Evolutionary conservation across 495 filamentous ascomycete genomes (phyloP), one percentile per base, ranked within the genome.

Genomic region (Aspergillus egyptiacus): DNA sequence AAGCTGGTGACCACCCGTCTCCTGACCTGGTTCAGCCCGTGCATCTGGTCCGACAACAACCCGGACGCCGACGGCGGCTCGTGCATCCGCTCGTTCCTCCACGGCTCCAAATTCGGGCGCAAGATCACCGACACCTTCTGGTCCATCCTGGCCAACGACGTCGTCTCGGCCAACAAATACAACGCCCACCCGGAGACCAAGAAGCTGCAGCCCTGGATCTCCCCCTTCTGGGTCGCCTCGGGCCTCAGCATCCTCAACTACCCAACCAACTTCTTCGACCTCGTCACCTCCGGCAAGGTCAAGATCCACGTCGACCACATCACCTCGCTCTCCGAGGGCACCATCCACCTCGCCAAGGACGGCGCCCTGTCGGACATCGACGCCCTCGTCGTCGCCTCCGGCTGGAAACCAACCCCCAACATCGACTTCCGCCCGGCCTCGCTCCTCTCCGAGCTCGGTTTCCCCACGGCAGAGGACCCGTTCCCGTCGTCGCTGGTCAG

Each of bases 161-260:
- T 86, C 5, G 55, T 83, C 15, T 61, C 70, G 11, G 63, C 80
- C 1, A 85, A 82, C 54, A 70, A 72, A 6, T 83, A 77, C 55
- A 70, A 80, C 51, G 62, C 73, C 1, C 79, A 87, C 50, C 79
- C 80, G 0, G 80, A 87, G 51, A 80, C 72, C 0, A 63, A 65
- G 11, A 85, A 85, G 62, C 69, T 88, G 15, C 74, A 80, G 55
- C 84, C 85, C 0, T 84, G 82, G 82, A 64, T 74, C 15, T 56
- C 70, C 1, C 61, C 80, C 5, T 85, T 90, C 64, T 89, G 81
- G 71, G 71, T 72, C 3, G 85, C 75, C 2, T 73, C 69, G 2
- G 73, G 73, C 7, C 72, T 86, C 38, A 77, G 74, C 33, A 86
- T 89, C 55, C 70, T 87, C 38, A 89, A 89, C 64, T 88, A 86